Evolutionary conservation across 2,329 filamentous ascomycete species (phyloP).

Genomic region (Penicillium sp.): DNA sequence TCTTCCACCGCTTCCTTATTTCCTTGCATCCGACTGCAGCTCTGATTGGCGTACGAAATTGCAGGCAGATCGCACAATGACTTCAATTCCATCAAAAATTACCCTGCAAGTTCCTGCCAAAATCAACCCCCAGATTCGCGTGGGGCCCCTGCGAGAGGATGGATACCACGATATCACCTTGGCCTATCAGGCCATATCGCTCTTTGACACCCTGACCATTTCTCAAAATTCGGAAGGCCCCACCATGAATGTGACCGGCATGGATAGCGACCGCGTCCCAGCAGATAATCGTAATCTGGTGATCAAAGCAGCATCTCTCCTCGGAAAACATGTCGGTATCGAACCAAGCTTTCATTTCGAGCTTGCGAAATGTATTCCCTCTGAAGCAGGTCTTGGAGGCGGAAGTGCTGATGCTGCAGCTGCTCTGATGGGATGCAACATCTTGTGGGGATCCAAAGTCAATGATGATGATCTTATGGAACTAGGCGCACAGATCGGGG

Average conservation of each 20-base stretch:
- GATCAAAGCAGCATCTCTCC: slow-evolving; percentile 2
- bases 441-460: slow-evolving; percentile 1
- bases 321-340: neutral
- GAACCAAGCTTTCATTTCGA: slow-evolving; percentile 5
- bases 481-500: slow-evolving; percentile 4
- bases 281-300: slow-evolving; percentile 2
- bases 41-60: neutral
- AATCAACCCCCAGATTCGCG: slow-evolving; percentile 9
- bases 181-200: slow-evolving; percentile 8
- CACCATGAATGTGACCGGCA: slow-evolving; percentile 2
- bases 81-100: neutral
- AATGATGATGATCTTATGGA: neutral
- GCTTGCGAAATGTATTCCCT: slow-evolving; percentile 4
- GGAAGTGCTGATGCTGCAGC: slow-evolving; percentile 10
- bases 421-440: slow-evolving; percentile 6
- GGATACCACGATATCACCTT: slow-evolving; percentile 11
- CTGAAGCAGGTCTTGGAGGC: slow-evolving; percentile 8
- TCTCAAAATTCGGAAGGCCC: neutral
- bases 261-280: slow-evolving; percentile 7
- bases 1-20: neutral
- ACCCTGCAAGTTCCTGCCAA: slow-evolving; percentile 10
- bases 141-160: slow-evolving; percentile 7
- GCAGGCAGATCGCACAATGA: neutral
- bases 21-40: neutral
- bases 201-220: slow-evolving; percentile 4